Evolutionary conservation across 768 basidiomycete genomes (phyloP).

Genomic region (Rhizopogon roseolus): DNA sequence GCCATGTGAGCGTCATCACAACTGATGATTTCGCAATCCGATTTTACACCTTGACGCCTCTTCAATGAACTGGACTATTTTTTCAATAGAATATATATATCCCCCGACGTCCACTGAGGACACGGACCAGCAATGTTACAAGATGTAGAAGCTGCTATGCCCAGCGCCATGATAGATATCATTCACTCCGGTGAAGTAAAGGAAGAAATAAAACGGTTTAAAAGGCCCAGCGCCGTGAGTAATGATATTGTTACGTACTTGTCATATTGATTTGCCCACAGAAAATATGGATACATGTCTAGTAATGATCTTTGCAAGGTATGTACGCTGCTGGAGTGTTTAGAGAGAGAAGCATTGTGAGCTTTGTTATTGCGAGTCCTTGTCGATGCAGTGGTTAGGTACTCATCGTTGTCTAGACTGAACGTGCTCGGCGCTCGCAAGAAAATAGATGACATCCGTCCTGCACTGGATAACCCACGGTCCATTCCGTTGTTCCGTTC

Average conservation of each 20-base stretch:
- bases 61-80: slow-evolving; percentile 99
- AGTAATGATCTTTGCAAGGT: slow-evolving; percentile 96
- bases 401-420: slow-evolving; percentile 29
- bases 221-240: slow-evolving; percentile 73
- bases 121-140: slow-evolving; percentile 94
- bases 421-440: slow-evolving; percentile 42
- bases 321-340: slow-evolving; percentile 83
- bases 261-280: slow-evolving; percentile 26
- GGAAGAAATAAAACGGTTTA: slow-evolving; percentile 82
- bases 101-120: slow-evolving; percentile 96
- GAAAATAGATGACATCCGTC: slow-evolving; percentile 53
- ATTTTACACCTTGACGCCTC: slow-evolving; percentile 80
- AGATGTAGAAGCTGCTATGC: slow-evolving; percentile 89
- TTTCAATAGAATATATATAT: slow-evolving; percentile 99
- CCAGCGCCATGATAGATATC: slow-evolving; percentile 95
- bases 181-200: slow-evolving; percentile 90
- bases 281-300: slow-evolving; percentile 95
- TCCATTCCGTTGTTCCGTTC: slow-evolving; percentile 70
- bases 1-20: slow-evolving; percentile 69
- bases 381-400: neutral
- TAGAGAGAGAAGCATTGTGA: slow-evolving; percentile 75
- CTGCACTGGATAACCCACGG: slow-evolving; percentile 62
- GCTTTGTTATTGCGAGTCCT: slow-evolving; percentile 36
- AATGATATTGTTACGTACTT: neutral
- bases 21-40: slow-evolving; percentile 4